Conservation (phyloP, 495 filamentous ascomycete species). For the Cercophora samala region DNA sequence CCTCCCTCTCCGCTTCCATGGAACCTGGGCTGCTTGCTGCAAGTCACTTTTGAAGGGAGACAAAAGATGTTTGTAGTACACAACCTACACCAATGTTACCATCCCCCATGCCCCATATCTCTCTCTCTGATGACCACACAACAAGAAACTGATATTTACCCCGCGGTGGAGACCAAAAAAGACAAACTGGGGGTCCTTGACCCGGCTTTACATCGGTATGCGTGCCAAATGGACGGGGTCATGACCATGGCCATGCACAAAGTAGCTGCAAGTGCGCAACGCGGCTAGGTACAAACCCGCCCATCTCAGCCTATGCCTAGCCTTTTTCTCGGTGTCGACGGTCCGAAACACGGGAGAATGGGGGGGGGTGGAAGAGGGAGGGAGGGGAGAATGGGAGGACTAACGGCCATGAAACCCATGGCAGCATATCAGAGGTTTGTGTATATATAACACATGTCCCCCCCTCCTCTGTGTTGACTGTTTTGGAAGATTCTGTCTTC, state of each 20-base stretch:
- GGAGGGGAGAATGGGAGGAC: slow-evolving; percentile 18
- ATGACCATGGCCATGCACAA: neutral
- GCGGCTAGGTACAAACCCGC: slow-evolving; percentile 23
- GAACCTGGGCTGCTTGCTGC: no score
- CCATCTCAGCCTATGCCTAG: slow-evolving; percentile 36
- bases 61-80: no score
- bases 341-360: slow-evolving; percentile 48
- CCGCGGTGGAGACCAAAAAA: neutral
- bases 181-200: slow-evolving; percentile 7
- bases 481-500: slow-evolving; percentile 8
- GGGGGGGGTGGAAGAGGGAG: no score
- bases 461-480: neutral
- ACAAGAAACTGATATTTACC: neutral
- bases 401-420: slow-evolving; percentile 30
- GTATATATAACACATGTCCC: slow-evolving; percentile 23
- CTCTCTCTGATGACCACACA: neutral
- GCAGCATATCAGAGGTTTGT: slow-evolving; percentile 9
- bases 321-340: slow-evolving; percentile 47
- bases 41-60: no score
- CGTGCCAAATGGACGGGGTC: neutral
- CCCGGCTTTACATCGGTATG: neutral
- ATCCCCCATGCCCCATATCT: neutral
- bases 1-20: neutral
- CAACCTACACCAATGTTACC: neutral
- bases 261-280: slow-evolving; percentile 7